These are phyloP conservation scores for Elaeagnus macrophylla DNA, from an alignment of 306 rosid species.

Conservation along the genomic window DNA sequence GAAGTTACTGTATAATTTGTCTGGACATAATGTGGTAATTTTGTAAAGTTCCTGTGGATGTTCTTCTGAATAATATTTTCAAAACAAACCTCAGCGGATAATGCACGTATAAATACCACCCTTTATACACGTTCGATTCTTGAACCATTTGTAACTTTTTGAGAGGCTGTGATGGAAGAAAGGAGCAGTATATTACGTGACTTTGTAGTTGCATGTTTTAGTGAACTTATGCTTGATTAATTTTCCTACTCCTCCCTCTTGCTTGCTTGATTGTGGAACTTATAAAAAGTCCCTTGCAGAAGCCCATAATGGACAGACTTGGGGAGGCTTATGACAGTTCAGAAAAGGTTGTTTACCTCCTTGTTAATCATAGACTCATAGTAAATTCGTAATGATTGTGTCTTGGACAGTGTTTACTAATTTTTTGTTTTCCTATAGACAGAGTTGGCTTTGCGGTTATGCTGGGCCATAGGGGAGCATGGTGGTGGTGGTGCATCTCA, in stretches of 20 bases:
- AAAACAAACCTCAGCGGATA: no score
- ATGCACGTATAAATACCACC: no score
- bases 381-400: conserved; percentile 6
- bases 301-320: conserved; percentile 86
- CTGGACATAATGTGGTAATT: no score
- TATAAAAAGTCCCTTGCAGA: conserved; percentile 50
- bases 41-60: no score
- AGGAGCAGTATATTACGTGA: no score
- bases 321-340: conserved; percentile 87
- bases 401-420: conserved; percentile 12
- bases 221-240: no score
- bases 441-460: conserved; percentile 86
- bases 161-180: no score
- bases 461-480: conserved; percentile 99
- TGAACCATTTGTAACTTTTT: no score
- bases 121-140: no score
- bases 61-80: no score
- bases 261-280: background rate
- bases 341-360: conserved; percentile 52
- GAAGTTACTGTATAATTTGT: no score
- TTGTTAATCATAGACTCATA: conserved; percentile 9
- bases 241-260: background rate
- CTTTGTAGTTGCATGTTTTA: no score
- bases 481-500: conserved; percentile 91
- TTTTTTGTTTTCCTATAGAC: conserved; percentile 40